These are phyloP conservation scores for Chlorella sorokiniana DNA, from an alignment of 139 green algal genomes.

Conservation along the genomic window DNA sequence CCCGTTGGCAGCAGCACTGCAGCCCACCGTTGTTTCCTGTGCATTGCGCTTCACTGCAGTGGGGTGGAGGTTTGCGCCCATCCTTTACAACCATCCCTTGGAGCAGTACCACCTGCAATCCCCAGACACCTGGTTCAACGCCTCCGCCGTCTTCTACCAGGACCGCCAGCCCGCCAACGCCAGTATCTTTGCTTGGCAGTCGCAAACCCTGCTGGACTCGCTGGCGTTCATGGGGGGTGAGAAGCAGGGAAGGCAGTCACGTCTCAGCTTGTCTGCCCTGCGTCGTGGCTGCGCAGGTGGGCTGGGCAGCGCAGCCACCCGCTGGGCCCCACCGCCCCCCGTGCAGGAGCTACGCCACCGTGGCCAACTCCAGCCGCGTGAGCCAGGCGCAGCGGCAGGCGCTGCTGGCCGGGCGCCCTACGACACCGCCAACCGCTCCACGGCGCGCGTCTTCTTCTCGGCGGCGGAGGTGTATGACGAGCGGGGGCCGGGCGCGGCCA, in stretches of 20 bases:
- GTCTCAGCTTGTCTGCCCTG: too few relatives aligned
- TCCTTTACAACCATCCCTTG: slow-evolving; percentile 30
- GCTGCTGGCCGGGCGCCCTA: slow-evolving; percentile 22
- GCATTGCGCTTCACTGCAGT: neutral
- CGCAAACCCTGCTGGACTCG: neutral
- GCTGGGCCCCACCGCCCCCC: neutral
- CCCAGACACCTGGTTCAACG: slow-evolving; percentile 6
- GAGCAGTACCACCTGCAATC: slow-evolving; percentile 34
- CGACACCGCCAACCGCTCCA: neutral
- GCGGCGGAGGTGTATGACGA: neutral
- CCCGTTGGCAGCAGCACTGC: too few relatives aligned
- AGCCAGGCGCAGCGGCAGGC: neutral
- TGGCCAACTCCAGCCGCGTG: slow-evolving; percentile 27
- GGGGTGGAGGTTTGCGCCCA: slow-evolving; percentile 38
- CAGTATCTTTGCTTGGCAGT: slow-evolving; percentile 25
- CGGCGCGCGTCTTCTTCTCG: slow-evolving; percentile 9
- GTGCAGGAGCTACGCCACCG: neutral
- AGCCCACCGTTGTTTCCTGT: neutral
- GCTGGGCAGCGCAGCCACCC: too few relatives aligned
- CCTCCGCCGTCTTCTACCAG: neutral
- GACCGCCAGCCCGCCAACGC: neutral
- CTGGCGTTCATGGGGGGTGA: slow-evolving; percentile 20
- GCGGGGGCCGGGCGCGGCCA: neutral
- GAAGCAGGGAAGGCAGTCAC: too few relatives aligned
- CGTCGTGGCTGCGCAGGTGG: too few relatives aligned